Percentiles rank a stretch among this genome's conserved stretches.
phyloP scores from a whole-genome alignment of 1,284 basidiomycete species.

The Meira nashicola region DNA sequence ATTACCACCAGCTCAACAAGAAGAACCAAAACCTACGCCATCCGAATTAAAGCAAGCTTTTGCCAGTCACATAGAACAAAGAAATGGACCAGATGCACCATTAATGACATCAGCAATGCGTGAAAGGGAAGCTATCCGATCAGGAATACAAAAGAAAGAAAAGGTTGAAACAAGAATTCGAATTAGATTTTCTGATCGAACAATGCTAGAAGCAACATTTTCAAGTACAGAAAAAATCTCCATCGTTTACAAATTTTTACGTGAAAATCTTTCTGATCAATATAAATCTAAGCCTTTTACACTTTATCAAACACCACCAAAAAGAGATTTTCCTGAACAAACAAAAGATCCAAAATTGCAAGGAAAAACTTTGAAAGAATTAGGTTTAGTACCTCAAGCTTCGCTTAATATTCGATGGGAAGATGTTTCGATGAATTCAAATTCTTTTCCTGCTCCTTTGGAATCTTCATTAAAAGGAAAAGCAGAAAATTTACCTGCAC shows the following conservation, averaged over 20 bases:
- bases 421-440: slow-evolving; percentile 7
- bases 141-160: slow-evolving; percentile 61
- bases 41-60: slow-evolving; percentile 67
- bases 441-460: slow-evolving; percentile 13
- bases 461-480: slow-evolving; percentile 1
- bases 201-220: slow-evolving; percentile 73
- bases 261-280: slow-evolving; percentile 66
- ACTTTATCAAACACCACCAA: slow-evolving; percentile 74
- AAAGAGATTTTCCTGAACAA: slow-evolving; percentile 68
- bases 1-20: slow-evolving; percentile 3
- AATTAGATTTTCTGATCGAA: slow-evolving; percentile 72
- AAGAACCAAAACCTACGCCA: slow-evolving; percentile 62
- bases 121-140: slow-evolving; percentile 60
- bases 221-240: slow-evolving; percentile 70
- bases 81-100: slow-evolving; percentile 70
- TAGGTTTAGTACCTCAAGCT: slow-evolving; percentile 74
- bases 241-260: slow-evolving; percentile 75
- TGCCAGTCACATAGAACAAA: slow-evolving; percentile 63
- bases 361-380: slow-evolving; percentile 64
- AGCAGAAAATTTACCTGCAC: slow-evolving; percentile 15
- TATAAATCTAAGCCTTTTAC: slow-evolving; percentile 71
- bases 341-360: slow-evolving; percentile 65
- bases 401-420: slow-evolving; percentile 68
- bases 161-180: slow-evolving; percentile 76
- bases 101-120: slow-evolving; percentile 66